These are phyloP conservation scores for Cordyceps tenuipes DNA, from an alignment of 2,329 filamentous ascomycete species.

Conservation along the genomic window DNA sequence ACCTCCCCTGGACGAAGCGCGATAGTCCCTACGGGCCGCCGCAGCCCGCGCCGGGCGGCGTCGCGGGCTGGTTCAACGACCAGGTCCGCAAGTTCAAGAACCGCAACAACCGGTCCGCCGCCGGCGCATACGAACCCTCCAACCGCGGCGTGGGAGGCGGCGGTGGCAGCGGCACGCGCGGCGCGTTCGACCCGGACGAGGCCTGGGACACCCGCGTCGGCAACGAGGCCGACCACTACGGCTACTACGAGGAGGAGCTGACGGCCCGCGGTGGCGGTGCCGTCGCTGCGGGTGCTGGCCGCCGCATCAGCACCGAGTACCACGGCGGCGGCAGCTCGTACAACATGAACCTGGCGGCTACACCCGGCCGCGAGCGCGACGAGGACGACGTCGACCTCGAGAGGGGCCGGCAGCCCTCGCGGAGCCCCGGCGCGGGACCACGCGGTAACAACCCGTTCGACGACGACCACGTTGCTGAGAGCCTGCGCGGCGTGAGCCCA, in stretches of 20 bases:
- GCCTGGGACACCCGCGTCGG: constrained; percentile 79
- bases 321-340: constrained; percentile 34
- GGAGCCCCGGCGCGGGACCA: constrained; percentile 33
- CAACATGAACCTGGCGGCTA: constrained; percentile 39
- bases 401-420: constrained; percentile 31
- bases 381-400: constrained; percentile 17
- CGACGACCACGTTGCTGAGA: constrained; percentile 47
- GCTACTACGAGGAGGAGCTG: constrained; percentile 67
- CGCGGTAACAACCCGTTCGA: constrained; percentile 57
- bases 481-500: constrained; percentile 66
- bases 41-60: constrained; percentile 49
- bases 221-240: constrained; percentile 59
- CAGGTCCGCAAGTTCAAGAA: constrained; percentile 56
- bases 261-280: constrained; percentile 8
- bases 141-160: constrained; percentile 32
- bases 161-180: constrained; percentile 46
- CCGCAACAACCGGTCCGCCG: constrained; percentile 55
- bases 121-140: constrained; percentile 61
- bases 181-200: constrained; percentile 70
- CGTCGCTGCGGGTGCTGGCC: constrained; percentile 6
- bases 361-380: constrained; percentile 24
- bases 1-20: constrained; percentile 60
- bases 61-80: constrained; percentile 66
- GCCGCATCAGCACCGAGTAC: constrained; percentile 25
- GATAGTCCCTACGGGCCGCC: constrained; percentile 41